These are phyloP conservation scores for Geotrichum restrictum DNA, from an alignment of 1,139 yeast species.

Conservation along the genomic window DNA sequence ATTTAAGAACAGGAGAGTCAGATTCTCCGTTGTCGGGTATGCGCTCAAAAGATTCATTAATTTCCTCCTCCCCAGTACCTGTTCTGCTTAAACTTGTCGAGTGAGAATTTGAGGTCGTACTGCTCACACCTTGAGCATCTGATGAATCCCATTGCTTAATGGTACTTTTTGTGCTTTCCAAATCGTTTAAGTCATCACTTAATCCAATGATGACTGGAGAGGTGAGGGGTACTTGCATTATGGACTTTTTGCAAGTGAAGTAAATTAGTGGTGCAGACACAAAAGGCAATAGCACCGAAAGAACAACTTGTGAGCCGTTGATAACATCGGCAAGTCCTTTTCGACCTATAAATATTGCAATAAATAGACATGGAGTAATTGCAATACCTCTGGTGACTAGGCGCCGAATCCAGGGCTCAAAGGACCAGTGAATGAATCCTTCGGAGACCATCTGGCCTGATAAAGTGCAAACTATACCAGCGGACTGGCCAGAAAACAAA, in stretches of 20 bases:
- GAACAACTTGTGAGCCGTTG: constrained; percentile 82
- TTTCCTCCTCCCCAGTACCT: background rate
- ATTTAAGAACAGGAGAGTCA: constrained; percentile 20
- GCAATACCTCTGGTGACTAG: constrained; percentile 66
- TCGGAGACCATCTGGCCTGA: constrained; percentile 84
- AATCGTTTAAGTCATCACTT: background rate
- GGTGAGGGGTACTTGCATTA: constrained; percentile 61
- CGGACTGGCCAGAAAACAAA: constrained; percentile 72
- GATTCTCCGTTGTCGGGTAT: background rate
- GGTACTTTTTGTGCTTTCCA: background rate
- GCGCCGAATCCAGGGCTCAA: constrained; percentile 74
- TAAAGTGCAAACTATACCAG: constrained; percentile 82
- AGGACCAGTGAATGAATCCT: constrained; percentile 75
- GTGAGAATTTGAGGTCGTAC: too few relatives aligned
- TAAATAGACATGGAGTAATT: constrained; percentile 64
- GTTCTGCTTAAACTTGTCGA: too few relatives aligned
- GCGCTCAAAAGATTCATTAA: background rate
- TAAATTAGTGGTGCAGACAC: constrained; percentile 86
- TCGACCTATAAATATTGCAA: constrained; percentile 56
- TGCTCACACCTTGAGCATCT: too few relatives aligned
- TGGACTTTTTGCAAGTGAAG: constrained; percentile 69
- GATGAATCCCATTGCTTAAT: background rate
- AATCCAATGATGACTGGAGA: background rate
- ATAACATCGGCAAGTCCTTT: constrained; percentile 51
- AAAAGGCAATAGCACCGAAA: constrained; percentile 78